A percentile compares a stretch with the other conserved stretches of the same genome.
phyloP scores from a whole-genome alignment of 768 basidiomycete species.

The Tricholoma hemisulphureum region DNA sequence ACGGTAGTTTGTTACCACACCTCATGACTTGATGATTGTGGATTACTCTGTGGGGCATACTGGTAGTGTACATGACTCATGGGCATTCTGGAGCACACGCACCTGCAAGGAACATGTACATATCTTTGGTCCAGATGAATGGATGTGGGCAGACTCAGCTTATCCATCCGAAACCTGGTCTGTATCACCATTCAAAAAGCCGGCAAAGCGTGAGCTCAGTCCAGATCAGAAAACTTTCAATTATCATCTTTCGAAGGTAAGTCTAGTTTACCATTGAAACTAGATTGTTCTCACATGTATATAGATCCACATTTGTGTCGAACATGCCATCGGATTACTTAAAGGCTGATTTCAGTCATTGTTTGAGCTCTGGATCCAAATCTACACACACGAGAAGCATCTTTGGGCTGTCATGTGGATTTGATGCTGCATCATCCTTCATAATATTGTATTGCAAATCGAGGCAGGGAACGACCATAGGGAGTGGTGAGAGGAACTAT shows the following conservation, averaged over 20 bases:
- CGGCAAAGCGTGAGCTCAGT: constrained; percentile 11
- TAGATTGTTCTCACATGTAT: not conserved
- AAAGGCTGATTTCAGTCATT: constrained; percentile 28
- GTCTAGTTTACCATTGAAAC: not conserved
- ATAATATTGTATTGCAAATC: constrained; percentile 11
- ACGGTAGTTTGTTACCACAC: constrained; percentile 7
- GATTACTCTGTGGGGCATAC: not conserved
- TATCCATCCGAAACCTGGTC: constrained; percentile 18
- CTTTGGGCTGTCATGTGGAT: constrained; percentile 17
- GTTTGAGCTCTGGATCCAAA: constrained; percentile 14
- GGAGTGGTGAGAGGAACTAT: not conserved
- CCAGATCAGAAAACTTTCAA: constrained; percentile 11
- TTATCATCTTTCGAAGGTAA: constrained; percentile 14
- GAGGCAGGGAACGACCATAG: not conserved
- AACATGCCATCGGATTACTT: constrained; percentile 27
- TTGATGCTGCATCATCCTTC: constrained; percentile 16
- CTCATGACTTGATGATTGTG: constrained; percentile 17
- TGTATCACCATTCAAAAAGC: not conserved
- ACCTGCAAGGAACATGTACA: constrained; percentile 12
- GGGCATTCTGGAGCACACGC: constrained; percentile 18
- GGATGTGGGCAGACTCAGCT: constrained; percentile 32
- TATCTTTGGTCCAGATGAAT: constrained; percentile 23
- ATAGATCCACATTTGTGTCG: constrained; percentile 13
- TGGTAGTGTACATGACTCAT: constrained; percentile 19
- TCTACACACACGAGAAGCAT: constrained; percentile 13